Conservation (phyloP, 2,329 filamentous ascomycete genomes). For the Fusarium udum region DNA sequence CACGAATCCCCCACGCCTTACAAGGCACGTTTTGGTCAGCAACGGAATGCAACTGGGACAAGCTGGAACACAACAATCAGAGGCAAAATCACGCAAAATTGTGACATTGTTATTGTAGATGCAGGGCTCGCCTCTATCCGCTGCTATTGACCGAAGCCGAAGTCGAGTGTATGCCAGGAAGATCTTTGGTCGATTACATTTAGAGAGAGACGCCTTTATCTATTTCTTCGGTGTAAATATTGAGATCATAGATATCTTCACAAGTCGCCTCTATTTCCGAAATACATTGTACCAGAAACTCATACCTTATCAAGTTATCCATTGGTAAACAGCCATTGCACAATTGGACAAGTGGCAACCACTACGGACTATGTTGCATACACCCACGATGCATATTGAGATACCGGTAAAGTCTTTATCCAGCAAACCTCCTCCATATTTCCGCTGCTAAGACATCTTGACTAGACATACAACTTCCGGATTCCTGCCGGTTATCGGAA, state of each 20-base stretch:
- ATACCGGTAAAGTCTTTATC: background rate
- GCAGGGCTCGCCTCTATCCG: background rate
- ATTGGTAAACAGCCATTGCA: background rate
- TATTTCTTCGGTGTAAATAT: background rate
- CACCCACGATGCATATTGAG: background rate
- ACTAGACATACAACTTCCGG: background rate
- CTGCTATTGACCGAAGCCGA: background rate
- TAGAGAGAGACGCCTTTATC: background rate
- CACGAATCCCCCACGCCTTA: background rate
- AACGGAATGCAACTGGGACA: background rate
- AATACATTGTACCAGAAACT: no score
- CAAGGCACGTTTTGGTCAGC: background rate
- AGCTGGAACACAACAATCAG: background rate
- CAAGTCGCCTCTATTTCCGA: no score
- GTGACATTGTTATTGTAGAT: background rate
- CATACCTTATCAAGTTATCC: fast-evolving
- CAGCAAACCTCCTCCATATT: background rate
- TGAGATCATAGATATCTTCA: background rate
- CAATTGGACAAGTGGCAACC: background rate
- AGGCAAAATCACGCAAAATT: background rate
- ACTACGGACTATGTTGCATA: background rate
- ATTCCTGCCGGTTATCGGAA: background rate
- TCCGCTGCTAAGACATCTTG: background rate
- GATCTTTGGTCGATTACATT: background rate
- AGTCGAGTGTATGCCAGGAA: no score